phyloP scores from a whole-genome alignment of 2,329 filamentous ascomycete genomes.

The Penicillium sp. region DNA sequence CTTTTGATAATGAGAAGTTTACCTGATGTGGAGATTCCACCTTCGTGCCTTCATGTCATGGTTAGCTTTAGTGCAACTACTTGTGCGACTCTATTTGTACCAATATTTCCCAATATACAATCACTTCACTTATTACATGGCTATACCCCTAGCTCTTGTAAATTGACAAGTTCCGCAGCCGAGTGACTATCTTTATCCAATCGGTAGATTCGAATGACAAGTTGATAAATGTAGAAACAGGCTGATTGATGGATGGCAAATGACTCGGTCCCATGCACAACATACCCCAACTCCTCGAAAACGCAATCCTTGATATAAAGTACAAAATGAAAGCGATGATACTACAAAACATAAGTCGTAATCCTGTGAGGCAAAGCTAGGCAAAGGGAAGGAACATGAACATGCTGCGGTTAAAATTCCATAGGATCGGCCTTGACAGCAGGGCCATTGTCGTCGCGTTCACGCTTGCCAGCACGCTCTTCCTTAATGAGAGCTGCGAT shows the following conservation, averaged over 20 bases:
- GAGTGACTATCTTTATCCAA: neutral
- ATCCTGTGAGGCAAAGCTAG: neutral
- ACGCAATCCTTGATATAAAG: neutral
- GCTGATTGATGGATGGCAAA: neutral
- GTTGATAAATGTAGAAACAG: neutral
- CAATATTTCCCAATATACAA: conserved; percentile 9
- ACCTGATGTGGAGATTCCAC: neutral
- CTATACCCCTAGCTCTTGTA: neutral
- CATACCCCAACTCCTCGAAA: neutral
- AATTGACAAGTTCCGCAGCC: neutral
- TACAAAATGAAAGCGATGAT: neutral
- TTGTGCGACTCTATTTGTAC: conserved; percentile 5
- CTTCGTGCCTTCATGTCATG: conserved; percentile 35
- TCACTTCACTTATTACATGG: neutral
- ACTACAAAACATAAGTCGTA: conserved; percentile 18
- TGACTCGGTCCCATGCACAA: neutral
- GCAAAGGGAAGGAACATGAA: neutral
- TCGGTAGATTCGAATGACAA: neutral
- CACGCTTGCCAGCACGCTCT: conserved; percentile 53
- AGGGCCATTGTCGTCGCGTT: conserved; percentile 47
- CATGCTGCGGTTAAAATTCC: conserved; percentile 56
- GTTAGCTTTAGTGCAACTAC: neutral
- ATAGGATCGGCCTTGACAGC: conserved; percentile 51
- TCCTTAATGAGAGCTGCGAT: conserved; percentile 77
- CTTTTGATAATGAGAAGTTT: neutral